Evolutionary conservation across 2,329 filamentous ascomycete species (phyloP).

Genomic region (Hirsutella thompsonii): DNA sequence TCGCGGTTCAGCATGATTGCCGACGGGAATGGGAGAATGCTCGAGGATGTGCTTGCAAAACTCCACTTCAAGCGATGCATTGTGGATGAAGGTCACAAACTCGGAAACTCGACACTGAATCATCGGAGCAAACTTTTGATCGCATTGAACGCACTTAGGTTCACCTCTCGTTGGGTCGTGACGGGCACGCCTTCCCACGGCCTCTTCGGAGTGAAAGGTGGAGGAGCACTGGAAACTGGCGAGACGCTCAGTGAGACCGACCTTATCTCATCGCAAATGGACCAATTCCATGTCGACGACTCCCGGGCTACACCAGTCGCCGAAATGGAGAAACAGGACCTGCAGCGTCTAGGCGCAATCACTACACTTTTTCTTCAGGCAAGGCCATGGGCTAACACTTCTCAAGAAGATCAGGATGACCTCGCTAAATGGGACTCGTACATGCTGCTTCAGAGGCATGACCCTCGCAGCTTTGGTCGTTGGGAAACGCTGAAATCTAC

Average conservation of each 20-base stretch:
- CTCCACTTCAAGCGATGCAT: constrained; percentile 82
- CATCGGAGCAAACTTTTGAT: constrained; percentile 42
- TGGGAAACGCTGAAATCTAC: constrained; percentile 53
- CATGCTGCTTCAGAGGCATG: constrained; percentile 46
- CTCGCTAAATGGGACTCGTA: constrained; percentile 61
- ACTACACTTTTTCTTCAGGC: constrained; percentile 60
- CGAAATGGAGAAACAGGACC: constrained; percentile 45
- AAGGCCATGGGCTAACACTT: constrained; percentile 63
- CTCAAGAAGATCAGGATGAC: constrained; percentile 38
- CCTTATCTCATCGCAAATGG: too few species aligned
- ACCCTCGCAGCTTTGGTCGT: constrained; percentile 38
- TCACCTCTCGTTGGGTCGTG: constrained; percentile 75
- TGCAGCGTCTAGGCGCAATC: constrained; percentile 54
- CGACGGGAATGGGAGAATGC: constrained; percentile 17
- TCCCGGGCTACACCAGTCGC: constrained; percentile 17
- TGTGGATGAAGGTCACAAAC: constrained; percentile 81
- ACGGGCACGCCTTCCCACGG: constrained; percentile 83
- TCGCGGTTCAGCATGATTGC: constrained; percentile 54
- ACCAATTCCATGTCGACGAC: too few species aligned
- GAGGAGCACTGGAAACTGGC: too few species aligned
- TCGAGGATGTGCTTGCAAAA: constrained; percentile 47
- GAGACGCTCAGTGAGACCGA: too few species aligned
- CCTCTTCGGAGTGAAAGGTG: constrained; percentile 51
- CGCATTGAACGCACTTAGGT: constrained; percentile 38
- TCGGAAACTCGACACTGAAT: constrained; percentile 50